Conservation (phyloP, 176 grass and related monocot species). For the Triticum turgidum region DNA sequence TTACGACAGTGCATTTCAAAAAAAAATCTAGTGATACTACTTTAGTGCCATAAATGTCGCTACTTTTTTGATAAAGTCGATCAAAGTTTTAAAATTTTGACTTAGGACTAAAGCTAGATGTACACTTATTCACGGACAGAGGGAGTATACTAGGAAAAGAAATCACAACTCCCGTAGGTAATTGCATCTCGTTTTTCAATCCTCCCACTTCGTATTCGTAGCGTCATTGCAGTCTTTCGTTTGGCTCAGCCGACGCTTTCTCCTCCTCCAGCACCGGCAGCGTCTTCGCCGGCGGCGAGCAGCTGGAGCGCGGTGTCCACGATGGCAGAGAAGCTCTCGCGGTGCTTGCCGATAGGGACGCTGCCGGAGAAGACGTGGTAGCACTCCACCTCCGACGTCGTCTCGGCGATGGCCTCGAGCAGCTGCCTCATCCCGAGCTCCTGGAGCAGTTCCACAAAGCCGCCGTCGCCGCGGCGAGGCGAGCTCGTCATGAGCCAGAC, state of each 20-base stretch:
- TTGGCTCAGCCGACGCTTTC: not conserved
- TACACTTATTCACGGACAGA: too few species aligned
- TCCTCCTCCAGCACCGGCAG: not conserved
- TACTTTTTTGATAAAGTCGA: too few species aligned
- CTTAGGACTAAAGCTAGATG: too few species aligned
- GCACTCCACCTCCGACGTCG: conserved; percentile 79
- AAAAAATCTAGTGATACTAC: too few species aligned
- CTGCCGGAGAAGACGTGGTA: conserved; percentile 77
- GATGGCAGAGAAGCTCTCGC: conserved; percentile 35
- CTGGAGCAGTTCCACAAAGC: conserved; percentile 26
- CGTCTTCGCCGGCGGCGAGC: conserved; percentile 13
- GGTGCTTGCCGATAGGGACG: conserved; percentile 54
- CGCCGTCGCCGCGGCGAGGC: not conserved
- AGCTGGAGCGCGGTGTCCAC: conserved; percentile 50
- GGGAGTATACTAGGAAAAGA: not conserved
- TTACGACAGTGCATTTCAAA: too few species aligned
- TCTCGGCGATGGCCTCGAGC: conserved; percentile 41
- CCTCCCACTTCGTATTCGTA: too few species aligned
- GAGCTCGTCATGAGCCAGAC: conserved; percentile 37
- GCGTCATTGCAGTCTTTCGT: not conserved
- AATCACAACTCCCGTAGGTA: not conserved
- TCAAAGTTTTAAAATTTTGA: too few species aligned
- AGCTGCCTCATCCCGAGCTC: conserved; percentile 35
- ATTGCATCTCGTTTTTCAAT: not conserved
- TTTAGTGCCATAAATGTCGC: too few species aligned